These are phyloP conservation scores for Solanum megistacrolobum DNA, from an alignment of 257 asterid species.

Conservation along the genomic window DNA sequence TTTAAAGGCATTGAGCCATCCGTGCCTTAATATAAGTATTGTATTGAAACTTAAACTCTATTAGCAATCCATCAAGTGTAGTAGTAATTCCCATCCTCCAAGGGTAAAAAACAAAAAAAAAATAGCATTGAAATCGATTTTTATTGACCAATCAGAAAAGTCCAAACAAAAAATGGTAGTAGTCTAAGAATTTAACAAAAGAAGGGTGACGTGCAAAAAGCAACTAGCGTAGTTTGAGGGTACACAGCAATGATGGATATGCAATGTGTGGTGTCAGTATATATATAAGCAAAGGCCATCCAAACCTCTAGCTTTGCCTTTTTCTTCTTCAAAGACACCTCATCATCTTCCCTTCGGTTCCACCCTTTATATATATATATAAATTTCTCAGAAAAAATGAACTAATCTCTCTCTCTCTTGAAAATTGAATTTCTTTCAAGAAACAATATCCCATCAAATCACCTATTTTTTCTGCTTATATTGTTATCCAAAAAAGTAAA, in stretches of 20 bases:
- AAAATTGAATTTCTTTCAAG: slow-evolving; percentile 5
- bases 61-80: not conserved
- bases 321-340: slow-evolving; percentile 32
- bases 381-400: slow-evolving; percentile 26
- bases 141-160: not conserved
- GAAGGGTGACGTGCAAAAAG: not conserved
- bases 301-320: not conserved
- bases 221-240: not conserved
- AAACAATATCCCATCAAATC: slow-evolving; percentile 23
- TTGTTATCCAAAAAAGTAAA: slow-evolving; percentile 9
- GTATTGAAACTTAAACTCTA: not conserved
- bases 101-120: not conserved
- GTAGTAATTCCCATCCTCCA: not conserved
- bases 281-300: not conserved
- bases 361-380: not conserved
- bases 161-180: not conserved
- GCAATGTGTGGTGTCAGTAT: not conserved
- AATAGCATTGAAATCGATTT: no score
- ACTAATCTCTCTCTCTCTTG: not conserved
- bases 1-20: not conserved
- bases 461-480: slow-evolving; percentile 13
- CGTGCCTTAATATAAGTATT: not conserved
- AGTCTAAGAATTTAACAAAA: not conserved
- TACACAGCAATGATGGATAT: not conserved
- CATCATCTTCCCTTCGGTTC: slow-evolving; percentile 19